Evolutionary conservation across 139 green algal species (phyloP), one percentile per base, ranked within the genome.

Genomic region (Chlamydomonas sp.): DNA sequence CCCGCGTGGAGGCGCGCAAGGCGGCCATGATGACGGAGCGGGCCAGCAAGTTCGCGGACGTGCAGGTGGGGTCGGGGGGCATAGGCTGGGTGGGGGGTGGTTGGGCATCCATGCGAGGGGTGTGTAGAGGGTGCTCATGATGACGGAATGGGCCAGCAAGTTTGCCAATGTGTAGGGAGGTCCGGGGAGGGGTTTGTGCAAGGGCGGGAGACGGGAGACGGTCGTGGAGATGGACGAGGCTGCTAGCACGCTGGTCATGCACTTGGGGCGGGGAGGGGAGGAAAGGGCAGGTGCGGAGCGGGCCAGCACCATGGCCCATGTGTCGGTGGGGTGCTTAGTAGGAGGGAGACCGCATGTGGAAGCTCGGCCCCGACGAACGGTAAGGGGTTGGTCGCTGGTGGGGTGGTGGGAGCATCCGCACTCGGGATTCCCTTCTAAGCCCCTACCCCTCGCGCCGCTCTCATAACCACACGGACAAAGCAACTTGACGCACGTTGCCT

Each of bases 1-100:
- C 67, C 16, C 90, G 92, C 3, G 84, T 94, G 31, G 86, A 93
- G 61, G 79, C 79, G 31, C 90, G 92, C 64, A 94, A 92, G 83
- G 79, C 93, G 66, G 81, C 72, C 4, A 63, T 92, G 85, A 87
- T 94, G 71, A 63, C 85, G 57, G 78, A 90, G 4, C 85, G 84
- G 81, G 83, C 88, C 5, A 62, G 80, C 31, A 89, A 83, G 87
- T 95, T 97, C 87, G 93, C 91, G 14, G 88, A 78, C 62, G 94
- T 96, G 78, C 31, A 49, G 31, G 31, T 49, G 31, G 31, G 31
- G 31, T 49, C 31, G 31, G 31, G 31, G 31, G 31, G 31, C 31
- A 49, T 49, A 49, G 31, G 31, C 31, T 49, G 31, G 31, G 31
- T 49, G 31, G 31, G 31, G 31, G 31, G 31, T 49, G 31, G 31